Evolutionary conservation across 1,139 yeast genomes (phyloP), one percentile per base, ranked within the genome.

Genomic region (Hansenula lynferdii): DNA sequence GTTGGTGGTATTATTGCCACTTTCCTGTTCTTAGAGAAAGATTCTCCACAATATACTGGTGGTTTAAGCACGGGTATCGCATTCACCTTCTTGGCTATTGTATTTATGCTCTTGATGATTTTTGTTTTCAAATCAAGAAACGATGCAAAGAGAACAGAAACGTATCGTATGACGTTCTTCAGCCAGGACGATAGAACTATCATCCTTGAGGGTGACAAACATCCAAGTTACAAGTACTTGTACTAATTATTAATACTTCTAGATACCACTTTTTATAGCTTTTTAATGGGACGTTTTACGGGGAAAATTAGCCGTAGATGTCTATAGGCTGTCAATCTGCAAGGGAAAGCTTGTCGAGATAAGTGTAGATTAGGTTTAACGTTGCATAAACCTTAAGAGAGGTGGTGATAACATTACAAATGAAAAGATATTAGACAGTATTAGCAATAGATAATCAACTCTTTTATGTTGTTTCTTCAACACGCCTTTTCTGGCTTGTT

Each of bases 1-100:
- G 80, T 82, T 54, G 94, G 94, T 45, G 94, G 92, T 53, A 84
- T 84, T 54, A 74, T 84, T 45, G 68, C 90, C 12, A 77, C 89
- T 2, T 65, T 81, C 40, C 64, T 70, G 38, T 63, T 62, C 40
- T 34, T 60, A 19, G 37, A 57, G 1, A 38, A 43, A 10, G 66
- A 63, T 24, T 51, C 62, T 35, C 67, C 67, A 37, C 49, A 56
- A 32, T 63, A 52, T 38, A 45, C 41, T 48, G 65, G 55, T 40
- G 71, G 67, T 37, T 41, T 63, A 16, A 62, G 78, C 38, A 60
- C 85, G 35, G 70, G 76, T 31, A 59, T 77, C 34, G 79, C 79
- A 0, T 70, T 76, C 41, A 66, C 73, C 21, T 63, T 67, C 3
- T 63, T 84, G 45, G 66, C 85, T 2, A 65, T 81, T 36, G 38